These are phyloP conservation scores for Aspergillus sparsus DNA, from an alignment of 495 filamentous ascomycete species.

Conservation along the genomic window DNA sequence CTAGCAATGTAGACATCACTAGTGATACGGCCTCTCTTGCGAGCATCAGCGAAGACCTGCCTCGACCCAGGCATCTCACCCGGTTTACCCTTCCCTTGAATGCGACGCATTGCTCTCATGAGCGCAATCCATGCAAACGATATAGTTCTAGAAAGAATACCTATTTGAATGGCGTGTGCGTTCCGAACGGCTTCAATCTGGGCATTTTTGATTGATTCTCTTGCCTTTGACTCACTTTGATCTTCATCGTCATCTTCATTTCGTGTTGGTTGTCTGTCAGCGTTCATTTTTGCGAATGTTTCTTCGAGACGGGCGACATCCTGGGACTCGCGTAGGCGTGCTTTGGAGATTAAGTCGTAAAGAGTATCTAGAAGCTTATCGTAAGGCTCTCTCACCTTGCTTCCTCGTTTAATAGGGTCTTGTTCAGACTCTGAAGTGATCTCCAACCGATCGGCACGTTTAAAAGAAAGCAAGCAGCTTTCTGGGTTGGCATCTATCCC, in stretches of 20 bases:
- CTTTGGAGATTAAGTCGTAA: conserved; percentile 73
- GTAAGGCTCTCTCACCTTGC: conserved; percentile 76
- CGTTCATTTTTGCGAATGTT: conserved; percentile 37
- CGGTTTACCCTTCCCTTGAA: conserved; percentile 87
- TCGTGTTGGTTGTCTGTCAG: conserved; percentile 49
- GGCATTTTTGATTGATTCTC: conserved; percentile 56
- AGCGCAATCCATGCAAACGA: conserved; percentile 93
- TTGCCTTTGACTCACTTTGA: conserved; percentile 53
- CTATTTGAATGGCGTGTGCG: conserved; percentile 67
- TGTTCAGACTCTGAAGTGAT: conserved; percentile 67
- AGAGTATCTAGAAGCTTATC: conserved; percentile 80
- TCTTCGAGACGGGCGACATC: conserved; percentile 74
- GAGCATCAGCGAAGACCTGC: conserved; percentile 82
- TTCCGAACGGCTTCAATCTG: conserved; percentile 73
- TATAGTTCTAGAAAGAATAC: conserved; percentile 72
- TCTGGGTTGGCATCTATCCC: conserved; percentile 91
- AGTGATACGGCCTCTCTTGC: conserved; percentile 79
- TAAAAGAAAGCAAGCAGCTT: conserved; percentile 85
- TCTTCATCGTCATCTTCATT: conserved; percentile 69
- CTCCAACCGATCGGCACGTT: conserved; percentile 83
- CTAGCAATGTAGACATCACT: conserved; percentile 92
- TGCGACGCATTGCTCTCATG: conserved; percentile 88
- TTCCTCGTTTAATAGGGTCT: conserved; percentile 65
- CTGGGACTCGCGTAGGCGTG: conserved; percentile 69
- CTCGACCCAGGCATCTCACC: conserved; percentile 73